phyloP scores from a whole-genome alignment of 2,329 filamentous ascomycete species.

The Trichoderma aggressivum region DNA sequence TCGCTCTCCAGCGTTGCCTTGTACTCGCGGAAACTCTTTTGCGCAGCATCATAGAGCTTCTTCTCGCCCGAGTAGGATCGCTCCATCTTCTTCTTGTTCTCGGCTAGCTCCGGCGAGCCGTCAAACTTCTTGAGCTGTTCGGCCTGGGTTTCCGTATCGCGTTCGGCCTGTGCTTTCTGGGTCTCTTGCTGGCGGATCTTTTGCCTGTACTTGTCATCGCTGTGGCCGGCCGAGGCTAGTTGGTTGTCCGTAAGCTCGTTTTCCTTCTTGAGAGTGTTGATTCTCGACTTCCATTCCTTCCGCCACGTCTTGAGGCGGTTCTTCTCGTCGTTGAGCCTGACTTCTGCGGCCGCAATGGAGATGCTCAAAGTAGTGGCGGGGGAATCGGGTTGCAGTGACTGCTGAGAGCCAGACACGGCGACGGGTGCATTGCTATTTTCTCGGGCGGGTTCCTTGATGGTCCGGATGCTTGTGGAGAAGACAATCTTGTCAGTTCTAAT shows the following conservation, averaged over 20 bases:
- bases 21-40: slow-evolving; percentile 53
- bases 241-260: slow-evolving; percentile 66
- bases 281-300: slow-evolving; percentile 70
- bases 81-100: slow-evolving; percentile 54
- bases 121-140: slow-evolving; percentile 63
- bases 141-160: slow-evolving; percentile 52
- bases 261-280: slow-evolving; percentile 67
- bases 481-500: slow-evolving; percentile 62
- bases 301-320: slow-evolving; percentile 65
- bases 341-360: slow-evolving; percentile 69
- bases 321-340: slow-evolving; percentile 66
- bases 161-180: slow-evolving; percentile 64
- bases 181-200: slow-evolving; percentile 73
- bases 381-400: slow-evolving; percentile 68
- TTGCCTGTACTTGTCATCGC: slow-evolving; percentile 72
- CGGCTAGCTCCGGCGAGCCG: slow-evolving; percentile 59
- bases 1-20: slow-evolving; percentile 62
- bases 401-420: slow-evolving; percentile 45
- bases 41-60: slow-evolving; percentile 56
- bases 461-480: slow-evolving; percentile 70
- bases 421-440: slow-evolving; percentile 30
- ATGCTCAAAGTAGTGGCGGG: slow-evolving; percentile 73
- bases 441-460: slow-evolving; percentile 46
- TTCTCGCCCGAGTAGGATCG: slow-evolving; percentile 53
- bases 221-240: slow-evolving; percentile 65